Evolutionary conservation across 805 yeast genomes (phyloP).

Genomic region (Starmerella khaoyaiensis): DNA sequence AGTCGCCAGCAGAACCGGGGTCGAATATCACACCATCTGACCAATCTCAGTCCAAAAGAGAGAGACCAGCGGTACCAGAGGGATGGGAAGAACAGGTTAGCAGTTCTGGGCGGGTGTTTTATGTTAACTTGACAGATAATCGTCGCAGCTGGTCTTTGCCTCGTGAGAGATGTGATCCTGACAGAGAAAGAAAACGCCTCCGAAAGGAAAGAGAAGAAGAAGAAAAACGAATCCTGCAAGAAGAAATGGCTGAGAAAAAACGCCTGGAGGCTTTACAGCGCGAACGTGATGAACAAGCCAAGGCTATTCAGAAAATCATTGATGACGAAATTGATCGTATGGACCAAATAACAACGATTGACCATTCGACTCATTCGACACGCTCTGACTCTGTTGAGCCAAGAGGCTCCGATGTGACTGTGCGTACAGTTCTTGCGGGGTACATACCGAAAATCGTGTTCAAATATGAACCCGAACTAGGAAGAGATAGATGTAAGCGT

Average conservation of each 20-base stretch:
- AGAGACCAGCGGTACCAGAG: conserved; percentile 34
- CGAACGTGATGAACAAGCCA: conserved; percentile 25
- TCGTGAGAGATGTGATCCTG: conserved; percentile 22
- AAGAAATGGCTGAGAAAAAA: conserved; percentile 10
- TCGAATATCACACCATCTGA: not conserved
- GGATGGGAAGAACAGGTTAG: conserved; percentile 57
- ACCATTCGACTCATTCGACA: not conserved
- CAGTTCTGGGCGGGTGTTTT: conserved; percentile 36
- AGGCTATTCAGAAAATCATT: conserved; percentile 26
- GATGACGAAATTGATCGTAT: conserved; percentile 16
- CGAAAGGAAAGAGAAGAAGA: conserved; percentile 7
- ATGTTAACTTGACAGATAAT: conserved; percentile 39
- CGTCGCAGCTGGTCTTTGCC: conserved; percentile 54
- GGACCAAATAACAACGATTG: too few species aligned
- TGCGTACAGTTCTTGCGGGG: conserved; percentile 40
- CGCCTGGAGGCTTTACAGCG: conserved; percentile 10
- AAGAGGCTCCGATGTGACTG: not conserved
- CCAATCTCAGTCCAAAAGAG: not conserved
- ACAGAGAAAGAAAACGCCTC: conserved; percentile 16
- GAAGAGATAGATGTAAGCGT: conserved; percentile 57
- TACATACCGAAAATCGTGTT: conserved; percentile 69
- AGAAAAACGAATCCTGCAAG: conserved; percentile 1
- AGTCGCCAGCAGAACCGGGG: not conserved
- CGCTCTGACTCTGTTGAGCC: not conserved
- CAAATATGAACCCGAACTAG: conserved; percentile 51